Percentiles rank a stretch among this genome's conserved stretches.
Evolutionary conservation across 2,329 filamentous ascomycete genomes (phyloP).

Genomic region (Scytalidium sp.): DNA sequence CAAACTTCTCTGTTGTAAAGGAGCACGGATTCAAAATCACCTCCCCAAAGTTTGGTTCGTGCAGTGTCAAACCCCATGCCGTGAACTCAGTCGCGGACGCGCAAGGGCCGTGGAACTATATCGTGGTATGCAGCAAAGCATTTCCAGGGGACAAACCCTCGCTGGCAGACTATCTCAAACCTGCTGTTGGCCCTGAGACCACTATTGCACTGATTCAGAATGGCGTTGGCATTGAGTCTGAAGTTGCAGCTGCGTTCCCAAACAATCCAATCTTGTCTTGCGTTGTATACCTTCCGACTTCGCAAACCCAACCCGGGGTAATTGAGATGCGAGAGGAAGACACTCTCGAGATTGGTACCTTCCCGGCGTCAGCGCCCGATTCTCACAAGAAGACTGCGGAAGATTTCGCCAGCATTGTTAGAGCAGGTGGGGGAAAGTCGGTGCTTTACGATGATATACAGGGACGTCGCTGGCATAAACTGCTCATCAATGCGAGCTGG

Average conservation of each 20-base stretch:
- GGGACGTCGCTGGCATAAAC: constrained; percentile 49
- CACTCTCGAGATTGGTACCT: constrained; percentile 46
- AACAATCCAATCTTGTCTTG: constrained; percentile 47
- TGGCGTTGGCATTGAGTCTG: constrained; percentile 52
- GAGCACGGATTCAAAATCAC: constrained; percentile 24
- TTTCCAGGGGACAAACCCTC: constrained; percentile 6
- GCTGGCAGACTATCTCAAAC: neutral
- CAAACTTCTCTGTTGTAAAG: constrained; percentile 26
- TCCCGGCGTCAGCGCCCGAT: constrained; percentile 32
- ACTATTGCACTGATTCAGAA: constrained; percentile 56
- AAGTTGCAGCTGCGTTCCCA: constrained; percentile 43
- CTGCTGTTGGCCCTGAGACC: constrained; percentile 27
- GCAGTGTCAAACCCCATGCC: neutral
- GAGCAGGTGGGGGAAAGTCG: constrained; percentile 38
- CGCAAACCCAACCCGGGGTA: constrained; percentile 44
- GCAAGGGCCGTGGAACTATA: constrained; percentile 9
- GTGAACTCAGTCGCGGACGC: neutral
- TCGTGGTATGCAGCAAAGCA: constrained; percentile 17
- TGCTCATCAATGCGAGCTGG: constrained; percentile 52
- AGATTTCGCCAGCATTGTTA: constrained; percentile 39
- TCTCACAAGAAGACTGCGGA: constrained; percentile 27
- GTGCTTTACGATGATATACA: constrained; percentile 47
- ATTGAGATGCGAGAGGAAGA: constrained; percentile 45
- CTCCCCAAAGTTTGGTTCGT: constrained; percentile 7
- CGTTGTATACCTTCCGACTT: constrained; percentile 50